These are phyloP conservation scores for Stromatinia cepivora DNA, from an alignment of 2,329 filamentous ascomycete genomes.

Conservation along the genomic window DNA sequence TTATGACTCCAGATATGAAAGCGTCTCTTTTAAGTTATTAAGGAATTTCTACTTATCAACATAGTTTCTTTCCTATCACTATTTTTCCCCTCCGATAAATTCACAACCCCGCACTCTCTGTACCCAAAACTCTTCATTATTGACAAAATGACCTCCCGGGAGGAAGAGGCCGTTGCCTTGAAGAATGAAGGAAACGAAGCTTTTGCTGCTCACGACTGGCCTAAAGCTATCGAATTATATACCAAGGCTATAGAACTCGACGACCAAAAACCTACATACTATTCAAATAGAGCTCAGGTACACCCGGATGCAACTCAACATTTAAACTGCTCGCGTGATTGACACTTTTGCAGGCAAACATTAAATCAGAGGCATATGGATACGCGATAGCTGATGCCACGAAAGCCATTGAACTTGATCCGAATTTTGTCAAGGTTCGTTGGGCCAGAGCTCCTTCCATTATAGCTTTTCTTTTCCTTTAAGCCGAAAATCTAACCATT, in stretches of 20 bases:
- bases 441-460: not conserved
- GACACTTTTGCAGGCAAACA: conserved; percentile 69
- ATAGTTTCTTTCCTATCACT: not conserved
- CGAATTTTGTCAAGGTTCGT: conserved; percentile 80
- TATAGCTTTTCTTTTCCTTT: not conserved
- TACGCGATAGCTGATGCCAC: conserved; percentile 89
- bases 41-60: not conserved
- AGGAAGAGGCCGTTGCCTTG: conserved; percentile 73
- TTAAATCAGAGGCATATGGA: conserved; percentile 93
- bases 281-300: conserved; percentile 93
- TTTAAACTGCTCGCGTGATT: conserved; percentile 49
- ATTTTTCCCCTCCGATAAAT: not conserved
- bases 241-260: conserved; percentile 83
- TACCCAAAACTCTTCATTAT: conserved; percentile 14
- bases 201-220: conserved; percentile 86
- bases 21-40: not conserved
- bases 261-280: conserved; percentile 83
- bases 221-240: conserved; percentile 77
- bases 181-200: conserved; percentile 96
- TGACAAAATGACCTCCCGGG: conserved; percentile 35
- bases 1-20: not conserved
- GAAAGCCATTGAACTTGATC: conserved; percentile 86
- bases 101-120: conserved; percentile 7
- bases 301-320: conserved; percentile 39
- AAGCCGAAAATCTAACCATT: not conserved